Evolutionary conservation across 1,139 yeast species (phyloP).

Genomic region (Geotrichum histeridarum): DNA sequence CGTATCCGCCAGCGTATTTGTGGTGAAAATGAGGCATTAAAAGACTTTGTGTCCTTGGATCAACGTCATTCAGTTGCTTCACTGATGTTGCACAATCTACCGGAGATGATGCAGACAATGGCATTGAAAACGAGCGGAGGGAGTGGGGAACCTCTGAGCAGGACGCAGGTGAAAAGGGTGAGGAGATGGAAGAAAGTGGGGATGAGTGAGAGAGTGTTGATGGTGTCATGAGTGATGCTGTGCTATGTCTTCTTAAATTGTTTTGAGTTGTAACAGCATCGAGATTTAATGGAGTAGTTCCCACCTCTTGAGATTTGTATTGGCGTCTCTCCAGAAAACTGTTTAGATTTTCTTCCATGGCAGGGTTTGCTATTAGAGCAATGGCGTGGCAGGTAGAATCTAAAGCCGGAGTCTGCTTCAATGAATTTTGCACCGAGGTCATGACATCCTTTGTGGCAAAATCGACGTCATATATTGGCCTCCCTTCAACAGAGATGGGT

Average conservation of each 20-base stretch:
- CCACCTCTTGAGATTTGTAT: background rate
- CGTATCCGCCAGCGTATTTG: too few relatives aligned
- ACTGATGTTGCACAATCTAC: background rate
- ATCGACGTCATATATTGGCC: conserved; percentile 5
- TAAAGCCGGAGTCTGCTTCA: background rate
- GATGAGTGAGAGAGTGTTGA: background rate
- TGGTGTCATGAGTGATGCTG: background rate
- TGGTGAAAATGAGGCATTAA: too few relatives aligned
- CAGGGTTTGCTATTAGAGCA: background rate
- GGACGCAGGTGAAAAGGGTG: background rate
- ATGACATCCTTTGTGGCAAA: background rate
- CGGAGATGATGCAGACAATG: background rate
- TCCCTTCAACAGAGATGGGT: background rate
- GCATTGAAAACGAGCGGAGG: background rate
- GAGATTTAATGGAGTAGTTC: background rate
- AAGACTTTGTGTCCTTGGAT: too few relatives aligned
- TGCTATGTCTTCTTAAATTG: background rate
- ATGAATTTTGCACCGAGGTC: background rate
- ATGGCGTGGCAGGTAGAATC: background rate
- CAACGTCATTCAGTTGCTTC: background rate
- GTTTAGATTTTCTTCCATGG: background rate
- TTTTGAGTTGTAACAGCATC: too few relatives aligned
- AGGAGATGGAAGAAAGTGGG: background rate
- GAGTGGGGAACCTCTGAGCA: background rate
- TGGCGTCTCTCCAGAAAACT: background rate